phyloP scores from a whole-genome alignment of 75 land plant genomes.

The Sequoia sempervirens region DNA sequence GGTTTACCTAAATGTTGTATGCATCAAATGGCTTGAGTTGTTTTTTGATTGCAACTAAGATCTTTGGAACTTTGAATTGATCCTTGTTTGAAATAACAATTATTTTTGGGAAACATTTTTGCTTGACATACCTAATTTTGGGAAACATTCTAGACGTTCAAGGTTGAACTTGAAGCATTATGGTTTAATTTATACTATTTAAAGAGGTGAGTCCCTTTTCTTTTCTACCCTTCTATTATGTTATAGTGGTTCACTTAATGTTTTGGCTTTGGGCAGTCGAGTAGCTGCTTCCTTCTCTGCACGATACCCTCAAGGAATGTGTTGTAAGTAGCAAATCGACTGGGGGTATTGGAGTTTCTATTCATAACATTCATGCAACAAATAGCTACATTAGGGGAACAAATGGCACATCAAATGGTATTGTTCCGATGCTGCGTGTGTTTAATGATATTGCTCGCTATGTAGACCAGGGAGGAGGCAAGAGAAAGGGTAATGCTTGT shows the following conservation, averaged over 20 bases:
- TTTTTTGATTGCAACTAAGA: background rate
- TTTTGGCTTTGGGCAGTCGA: conserved; percentile 22
- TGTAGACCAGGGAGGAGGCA: conserved; percentile 55
- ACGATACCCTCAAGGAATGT: conserved; percentile 51
- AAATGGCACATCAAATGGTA: conserved; percentile 50
- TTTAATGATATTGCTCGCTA: conserved; percentile 54
- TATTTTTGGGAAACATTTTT: background rate
- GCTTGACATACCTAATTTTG: background rate
- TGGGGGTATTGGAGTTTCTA: conserved; percentile 43
- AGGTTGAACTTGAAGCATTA: background rate
- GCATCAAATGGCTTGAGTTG: background rate
- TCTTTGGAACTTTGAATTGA: background rate
- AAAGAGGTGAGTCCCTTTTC: background rate
- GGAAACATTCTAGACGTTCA: background rate
- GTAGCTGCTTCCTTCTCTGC: conserved; percentile 50
- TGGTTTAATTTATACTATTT: background rate
- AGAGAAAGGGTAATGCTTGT: conserved; percentile 38
- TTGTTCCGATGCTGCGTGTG: conserved; percentile 50
- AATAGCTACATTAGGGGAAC: conserved; percentile 47
- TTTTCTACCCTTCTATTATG: background rate
- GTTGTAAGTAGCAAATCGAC: conserved; percentile 50
- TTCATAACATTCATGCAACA: conserved; percentile 40
- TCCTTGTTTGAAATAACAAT: background rate
- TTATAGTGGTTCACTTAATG: background rate
- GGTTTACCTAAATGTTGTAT: too few relatives aligned